Evolutionary conservation across 2,329 filamentous ascomycete species (phyloP).

Genomic region (Paramyrothecium roridum): DNA sequence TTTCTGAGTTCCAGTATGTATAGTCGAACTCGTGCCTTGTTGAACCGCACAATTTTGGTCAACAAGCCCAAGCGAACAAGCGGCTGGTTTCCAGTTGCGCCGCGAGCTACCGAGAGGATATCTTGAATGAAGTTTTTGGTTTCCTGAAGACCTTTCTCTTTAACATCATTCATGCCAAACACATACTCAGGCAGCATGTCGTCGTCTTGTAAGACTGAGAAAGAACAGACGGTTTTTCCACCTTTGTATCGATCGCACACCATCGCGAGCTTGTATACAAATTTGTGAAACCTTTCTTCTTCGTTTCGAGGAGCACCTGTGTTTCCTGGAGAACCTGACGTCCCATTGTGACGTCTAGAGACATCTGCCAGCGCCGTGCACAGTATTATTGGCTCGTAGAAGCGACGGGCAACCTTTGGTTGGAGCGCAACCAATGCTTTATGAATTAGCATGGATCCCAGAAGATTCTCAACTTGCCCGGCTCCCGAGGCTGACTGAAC

Average conservation of each 20-base stretch:
- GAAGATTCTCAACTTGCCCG: too few relatives aligned
- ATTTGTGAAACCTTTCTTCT: slow-evolving; percentile 19
- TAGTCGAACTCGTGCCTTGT: too few relatives aligned
- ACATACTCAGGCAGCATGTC: slow-evolving; percentile 23
- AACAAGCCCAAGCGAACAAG: too few relatives aligned
- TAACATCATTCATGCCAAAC: slow-evolving; percentile 8
- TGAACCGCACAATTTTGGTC: too few relatives aligned
- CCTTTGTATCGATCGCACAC: slow-evolving; percentile 24
- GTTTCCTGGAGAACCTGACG: slow-evolving; percentile 4
- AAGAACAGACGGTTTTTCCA: slow-evolving; percentile 24
- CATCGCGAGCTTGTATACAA: slow-evolving; percentile 25
- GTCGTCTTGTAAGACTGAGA: slow-evolving; percentile 22
- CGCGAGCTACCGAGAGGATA: too few relatives aligned
- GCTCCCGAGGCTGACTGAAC: too few relatives aligned
- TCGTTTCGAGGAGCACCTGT: slow-evolving; percentile 4
- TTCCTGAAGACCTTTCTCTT: too few relatives aligned
- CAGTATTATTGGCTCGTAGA: slow-evolving; percentile 25
- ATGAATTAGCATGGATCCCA: too few relatives aligned
- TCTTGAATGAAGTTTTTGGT: too few relatives aligned
- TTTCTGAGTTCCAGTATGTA: too few relatives aligned
- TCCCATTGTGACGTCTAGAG: slow-evolving; percentile 1
- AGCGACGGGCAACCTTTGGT: slow-evolving; percentile 15
- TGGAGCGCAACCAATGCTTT: not conserved
- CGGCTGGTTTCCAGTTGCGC: too few relatives aligned
- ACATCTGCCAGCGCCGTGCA: slow-evolving; percentile 16